Conservation (phyloP, 805 yeast genomes). For the Yamadazyma insecticola region DNA sequence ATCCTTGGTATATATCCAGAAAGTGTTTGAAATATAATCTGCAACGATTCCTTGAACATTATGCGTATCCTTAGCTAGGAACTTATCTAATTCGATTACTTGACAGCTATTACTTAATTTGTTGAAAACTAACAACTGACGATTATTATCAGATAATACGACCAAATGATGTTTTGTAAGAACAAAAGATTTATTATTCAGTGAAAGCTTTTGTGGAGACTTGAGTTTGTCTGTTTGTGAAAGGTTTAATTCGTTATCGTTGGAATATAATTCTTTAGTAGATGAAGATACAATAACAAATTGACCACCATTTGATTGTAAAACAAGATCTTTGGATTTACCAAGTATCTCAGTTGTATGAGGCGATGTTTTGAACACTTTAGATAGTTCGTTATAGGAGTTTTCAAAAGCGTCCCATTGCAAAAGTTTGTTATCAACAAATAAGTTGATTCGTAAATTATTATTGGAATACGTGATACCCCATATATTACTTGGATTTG, state of each 20-base stretch:
- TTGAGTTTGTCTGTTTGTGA: conserved; percentile 13
- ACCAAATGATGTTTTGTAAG: conserved; percentile 29
- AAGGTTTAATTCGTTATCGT: conserved; percentile 25
- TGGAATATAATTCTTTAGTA: conserved; percentile 18
- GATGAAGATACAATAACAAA: conserved; percentile 12
- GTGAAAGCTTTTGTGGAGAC: conserved; percentile 2
- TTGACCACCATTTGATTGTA: conserved; percentile 11
- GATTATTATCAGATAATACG: conserved; percentile 12
- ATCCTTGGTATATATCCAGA: conserved; percentile 66
- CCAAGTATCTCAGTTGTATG: conserved; percentile 3
- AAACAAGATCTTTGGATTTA: conserved; percentile 1
- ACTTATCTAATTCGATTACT: no score
- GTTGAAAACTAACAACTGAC: conserved; percentile 20
- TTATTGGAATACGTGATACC: conserved; percentile 19
- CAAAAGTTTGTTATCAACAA: conserved; percentile 14
- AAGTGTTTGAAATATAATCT: conserved; percentile 44
- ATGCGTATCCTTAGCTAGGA: no score
- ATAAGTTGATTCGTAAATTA: conserved; percentile 19
- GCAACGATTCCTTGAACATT: conserved; percentile 24
- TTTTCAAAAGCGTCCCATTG: conserved; percentile 34
- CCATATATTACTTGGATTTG: conserved; percentile 6
- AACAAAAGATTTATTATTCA: conserved; percentile 9
- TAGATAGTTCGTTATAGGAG: conserved; percentile 21
- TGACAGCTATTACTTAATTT: no score
- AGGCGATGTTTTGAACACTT: conserved; percentile 20